Base-by-base conservation (phyloP, 305 asterid genomes). In the Fraxinus nigra region DNA sequence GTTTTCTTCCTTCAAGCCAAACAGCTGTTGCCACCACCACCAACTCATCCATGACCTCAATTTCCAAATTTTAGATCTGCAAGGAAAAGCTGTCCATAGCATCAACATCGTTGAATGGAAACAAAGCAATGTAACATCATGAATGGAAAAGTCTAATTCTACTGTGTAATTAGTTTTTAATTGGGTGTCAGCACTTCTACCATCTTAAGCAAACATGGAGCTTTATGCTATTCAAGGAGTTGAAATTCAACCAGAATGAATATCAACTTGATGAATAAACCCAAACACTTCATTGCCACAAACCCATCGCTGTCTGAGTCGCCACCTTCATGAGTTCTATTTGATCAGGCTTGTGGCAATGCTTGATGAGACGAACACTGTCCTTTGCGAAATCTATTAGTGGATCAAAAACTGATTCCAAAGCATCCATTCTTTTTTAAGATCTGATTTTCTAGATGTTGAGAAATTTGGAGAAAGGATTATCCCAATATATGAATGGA, bases 301-400 rank as follows among this genome's bases (percentile, higher is more conserved):
- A 92, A 90, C 26, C 95, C 95, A 92, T 92, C 75, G 95, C 94
- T 78, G 93, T 92, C 20, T 92, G 89, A 65, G 91, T 89, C 3
- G 92, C 95, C 48, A 91, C 97, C 85, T 92, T 89, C 32, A 92
- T 90, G 87, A 91, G 91, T 85, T 92, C 97, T 92, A 82, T 93
- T 81, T 93, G 91, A 88, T 95, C 99, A 28, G 95, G 97, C 85
- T 95, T 95, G 92, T 93, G 97, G 92, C 99, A 95, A 40, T 97
- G 92, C 88, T 92, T 92, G 85, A 92, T 95, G 35, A 92, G 95
- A 79, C 95, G 97, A 78, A 89, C 89, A 79, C 96, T 93, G 85
- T 92, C 97, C 92, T 89, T 92, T 3, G 97, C 90, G 79, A 94
- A 95, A 73, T 93, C 96, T 85, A 97, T 90, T 35, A 95, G 83